Conservation (phyloP, 2,329 filamentous ascomycete genomes). For the Coniochaeta sp. region DNA sequence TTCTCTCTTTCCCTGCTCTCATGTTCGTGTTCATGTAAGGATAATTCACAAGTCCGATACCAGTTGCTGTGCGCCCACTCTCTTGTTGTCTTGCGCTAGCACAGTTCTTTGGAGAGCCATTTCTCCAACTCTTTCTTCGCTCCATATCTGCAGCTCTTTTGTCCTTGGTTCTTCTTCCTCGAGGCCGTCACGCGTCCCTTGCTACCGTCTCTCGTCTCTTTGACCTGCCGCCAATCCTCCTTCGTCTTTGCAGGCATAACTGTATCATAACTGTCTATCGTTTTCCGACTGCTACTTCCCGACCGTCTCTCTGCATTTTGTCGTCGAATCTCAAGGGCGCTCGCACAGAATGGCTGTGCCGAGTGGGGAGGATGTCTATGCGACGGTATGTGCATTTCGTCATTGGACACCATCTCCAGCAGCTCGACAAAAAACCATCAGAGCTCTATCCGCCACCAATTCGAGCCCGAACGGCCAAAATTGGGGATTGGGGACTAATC, state of each 20-base stretch:
- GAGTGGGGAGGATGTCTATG: constrained; percentile 45
- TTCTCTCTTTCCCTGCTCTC: not conserved
- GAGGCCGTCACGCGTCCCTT: not conserved
- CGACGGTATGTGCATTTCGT: constrained; percentile 39
- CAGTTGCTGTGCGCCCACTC: not conserved
- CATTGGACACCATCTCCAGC: constrained; percentile 3
- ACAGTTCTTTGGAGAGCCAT: not conserved
- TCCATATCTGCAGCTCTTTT: no score
- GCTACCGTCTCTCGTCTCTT: not conserved
- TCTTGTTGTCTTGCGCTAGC: not conserved
- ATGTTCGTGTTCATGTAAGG: not conserved
- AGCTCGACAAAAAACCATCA: constrained; percentile 5
- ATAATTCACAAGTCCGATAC: not conserved
- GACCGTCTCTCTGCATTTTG: constrained; percentile 4
- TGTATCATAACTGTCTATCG: not conserved
- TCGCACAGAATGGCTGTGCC: constrained; percentile 28
- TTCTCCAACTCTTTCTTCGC: no score
- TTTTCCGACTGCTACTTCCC: not conserved
- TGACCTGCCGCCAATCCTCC: not conserved
- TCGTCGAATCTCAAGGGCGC: constrained; percentile 7
- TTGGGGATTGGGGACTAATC: constrained; percentile 11
- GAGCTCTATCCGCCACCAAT: not conserved
- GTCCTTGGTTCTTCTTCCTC: constrained; percentile 1
- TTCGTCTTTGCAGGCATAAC: not conserved
- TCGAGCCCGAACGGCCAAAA: not conserved